A percentile compares a stretch with the other conserved stretches of the same genome.
These are phyloP conservation scores for Leucoagaricus sp. DNA, from an alignment of 1,284 basidiomycete species.

Conservation along the genomic window DNA sequence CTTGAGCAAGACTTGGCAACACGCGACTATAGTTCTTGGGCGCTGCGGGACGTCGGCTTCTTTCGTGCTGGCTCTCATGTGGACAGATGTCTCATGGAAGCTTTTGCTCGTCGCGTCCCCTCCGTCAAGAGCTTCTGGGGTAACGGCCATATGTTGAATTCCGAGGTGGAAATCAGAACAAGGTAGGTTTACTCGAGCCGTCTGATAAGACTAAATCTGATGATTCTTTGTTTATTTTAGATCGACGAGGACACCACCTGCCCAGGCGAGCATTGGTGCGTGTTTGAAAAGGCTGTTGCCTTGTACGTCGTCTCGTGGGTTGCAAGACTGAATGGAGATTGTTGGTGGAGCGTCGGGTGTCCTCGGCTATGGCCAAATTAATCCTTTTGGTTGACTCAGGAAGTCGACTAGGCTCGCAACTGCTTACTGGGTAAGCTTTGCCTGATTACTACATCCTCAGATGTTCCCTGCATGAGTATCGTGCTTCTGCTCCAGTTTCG, in stretches of 20 bases:
- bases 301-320: too few relatives aligned
- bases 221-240: not conserved
- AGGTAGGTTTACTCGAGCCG: not conserved
- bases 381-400: too few relatives aligned
- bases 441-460: too few relatives aligned
- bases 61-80: not conserved
- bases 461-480: too few relatives aligned
- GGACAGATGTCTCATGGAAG: slow-evolving; percentile 2
- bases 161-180: not conserved
- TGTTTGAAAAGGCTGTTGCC: not conserved
- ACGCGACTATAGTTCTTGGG: not conserved
- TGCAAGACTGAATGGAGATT: too few relatives aligned
- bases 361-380: too few relatives aligned
- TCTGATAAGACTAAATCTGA: too few relatives aligned
- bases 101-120: not conserved
- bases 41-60: not conserved
- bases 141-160: slow-evolving; percentile 3
- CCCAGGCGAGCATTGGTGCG: not conserved
- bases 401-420: too few relatives aligned
- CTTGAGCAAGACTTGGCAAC: not conserved
- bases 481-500: too few relatives aligned
- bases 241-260: not conserved
- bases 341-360: too few relatives aligned
- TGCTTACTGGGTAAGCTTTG: too few relatives aligned
- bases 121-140: slow-evolving; percentile 2